These are phyloP conservation scores for Auricularia heimuer DNA, from an alignment of 768 basidiomycete genomes.

Conservation along the genomic window DNA sequence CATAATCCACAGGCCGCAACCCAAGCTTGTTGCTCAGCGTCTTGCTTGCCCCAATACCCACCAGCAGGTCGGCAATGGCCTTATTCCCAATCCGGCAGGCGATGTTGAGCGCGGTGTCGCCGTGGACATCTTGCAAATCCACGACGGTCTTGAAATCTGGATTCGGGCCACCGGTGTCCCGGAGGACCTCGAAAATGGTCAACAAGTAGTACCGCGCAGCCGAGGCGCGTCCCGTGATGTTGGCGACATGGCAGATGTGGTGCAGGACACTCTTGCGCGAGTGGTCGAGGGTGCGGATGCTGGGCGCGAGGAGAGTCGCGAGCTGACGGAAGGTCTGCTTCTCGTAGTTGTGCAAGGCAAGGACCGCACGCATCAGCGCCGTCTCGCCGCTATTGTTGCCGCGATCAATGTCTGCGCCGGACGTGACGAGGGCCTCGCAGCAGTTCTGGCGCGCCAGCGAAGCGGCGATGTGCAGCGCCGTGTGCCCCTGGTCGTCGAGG, in stretches of 20 bases:
- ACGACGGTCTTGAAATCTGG: constrained; percentile 65
- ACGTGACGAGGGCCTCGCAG: constrained; percentile 57
- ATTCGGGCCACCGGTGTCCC: constrained; percentile 53
- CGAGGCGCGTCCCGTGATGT: constrained; percentile 77
- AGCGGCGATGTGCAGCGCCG: constrained; percentile 86
- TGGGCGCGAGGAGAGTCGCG: constrained; percentile 52
- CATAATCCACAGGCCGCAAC: constrained; percentile 87
- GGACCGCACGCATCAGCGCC: constrained; percentile 81
- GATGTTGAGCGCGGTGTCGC: constrained; percentile 92
- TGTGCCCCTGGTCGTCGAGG: constrained; percentile 91
- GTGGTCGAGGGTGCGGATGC: constrained; percentile 83
- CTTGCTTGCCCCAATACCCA: constrained; percentile 91
- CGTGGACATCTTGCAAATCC: constrained; percentile 88
- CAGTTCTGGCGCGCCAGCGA: constrained; percentile 65
- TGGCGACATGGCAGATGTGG: constrained; percentile 84
- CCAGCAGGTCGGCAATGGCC: constrained; percentile 70
- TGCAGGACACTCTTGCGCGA: constrained; percentile 81
- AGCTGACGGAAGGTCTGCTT: constrained; percentile 62
- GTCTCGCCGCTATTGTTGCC: constrained; percentile 95
- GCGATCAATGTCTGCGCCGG: constrained; percentile 79
- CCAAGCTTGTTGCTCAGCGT: constrained; percentile 87
- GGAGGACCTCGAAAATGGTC: constrained; percentile 79
- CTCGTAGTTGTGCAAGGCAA: constrained; percentile 81
- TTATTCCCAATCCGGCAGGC: constrained; percentile 89
- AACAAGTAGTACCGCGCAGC: constrained; percentile 89